phyloP scores from a whole-genome alignment of 2,329 filamentous ascomycete species.

The Aschersonia sp. region DNA sequence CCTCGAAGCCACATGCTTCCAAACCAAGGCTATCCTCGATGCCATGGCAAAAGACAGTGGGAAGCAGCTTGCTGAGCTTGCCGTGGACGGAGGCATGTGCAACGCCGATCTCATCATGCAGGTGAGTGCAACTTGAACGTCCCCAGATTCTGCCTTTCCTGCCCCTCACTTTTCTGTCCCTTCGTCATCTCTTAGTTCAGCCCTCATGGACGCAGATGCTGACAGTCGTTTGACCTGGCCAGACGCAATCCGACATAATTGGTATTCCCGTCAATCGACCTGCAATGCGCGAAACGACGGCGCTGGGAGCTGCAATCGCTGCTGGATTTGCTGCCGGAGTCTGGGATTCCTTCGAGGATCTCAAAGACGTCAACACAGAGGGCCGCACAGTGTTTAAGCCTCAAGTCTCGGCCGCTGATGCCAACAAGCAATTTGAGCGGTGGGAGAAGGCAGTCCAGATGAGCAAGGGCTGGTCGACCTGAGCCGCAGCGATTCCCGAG shows the following conservation, averaged over 20 bases:
- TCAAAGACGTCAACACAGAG: conserved; percentile 56
- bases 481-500: background rate
- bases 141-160: background rate
- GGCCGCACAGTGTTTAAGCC: conserved; percentile 57
- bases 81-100: conserved; percentile 74
- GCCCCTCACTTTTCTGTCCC: background rate
- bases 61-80: conserved; percentile 55
- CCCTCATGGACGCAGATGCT: too few relatives aligned
- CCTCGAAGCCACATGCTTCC: conserved; percentile 68
- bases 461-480: conserved; percentile 54
- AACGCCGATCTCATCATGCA: conserved; percentile 72
- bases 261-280: conserved; percentile 66
- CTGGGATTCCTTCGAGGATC: conserved; percentile 60
- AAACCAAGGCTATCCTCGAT: conserved; percentile 68
- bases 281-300: conserved; percentile 71
- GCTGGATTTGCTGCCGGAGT: conserved; percentile 63
- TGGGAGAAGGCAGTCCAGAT: conserved; percentile 71
- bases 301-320: conserved; percentile 67
- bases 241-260: conserved; percentile 68
- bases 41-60: conserved; percentile 71
- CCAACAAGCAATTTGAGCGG: conserved; percentile 47
- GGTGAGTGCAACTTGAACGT: conserved; percentile 15
- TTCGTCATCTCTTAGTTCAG: background rate
- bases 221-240: background rate
- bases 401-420: conserved; percentile 42